A percentile compares a stretch with the other conserved stretches of the same genome.
These are phyloP conservation scores for Hemileccinum impolitum DNA, from an alignment of 768 basidiomycete genomes.

Conservation along the genomic window DNA sequence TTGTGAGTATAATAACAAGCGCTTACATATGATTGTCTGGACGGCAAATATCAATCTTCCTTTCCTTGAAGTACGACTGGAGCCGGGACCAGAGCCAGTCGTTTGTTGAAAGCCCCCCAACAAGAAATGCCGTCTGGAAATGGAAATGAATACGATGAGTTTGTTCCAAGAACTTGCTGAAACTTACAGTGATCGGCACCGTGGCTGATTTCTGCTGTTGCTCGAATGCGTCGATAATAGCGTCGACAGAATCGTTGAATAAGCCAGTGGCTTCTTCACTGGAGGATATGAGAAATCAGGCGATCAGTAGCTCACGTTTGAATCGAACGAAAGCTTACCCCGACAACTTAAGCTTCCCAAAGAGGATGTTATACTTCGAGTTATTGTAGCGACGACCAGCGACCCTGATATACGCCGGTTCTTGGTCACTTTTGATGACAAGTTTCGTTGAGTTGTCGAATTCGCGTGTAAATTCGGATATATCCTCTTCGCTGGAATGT, in stretches of 20 bases:
- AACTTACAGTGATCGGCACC: slow-evolving; percentile 1
- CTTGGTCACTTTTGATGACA: slow-evolving; percentile 2
- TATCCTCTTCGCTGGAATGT: slow-evolving; percentile 1
- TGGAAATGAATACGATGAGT: background rate
- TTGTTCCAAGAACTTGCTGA: background rate
- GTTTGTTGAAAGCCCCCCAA: slow-evolving; percentile 10
- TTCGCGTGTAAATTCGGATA: background rate
- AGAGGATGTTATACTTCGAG: background rate
- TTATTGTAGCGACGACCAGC: background rate
- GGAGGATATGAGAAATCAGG: background rate
- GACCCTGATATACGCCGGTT: slow-evolving; percentile 12
- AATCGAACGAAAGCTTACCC: slow-evolving; percentile 5
- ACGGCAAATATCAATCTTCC: slow-evolving; percentile 2
- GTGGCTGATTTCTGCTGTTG: slow-evolving; percentile 2
- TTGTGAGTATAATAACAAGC: background rate
- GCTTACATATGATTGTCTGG: slow-evolving; percentile 14
- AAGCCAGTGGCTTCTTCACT: slow-evolving; percentile 10
- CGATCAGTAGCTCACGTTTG: background rate
- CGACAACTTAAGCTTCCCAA: slow-evolving; percentile 10
- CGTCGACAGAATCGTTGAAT: slow-evolving; percentile 7
- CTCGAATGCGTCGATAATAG: slow-evolving; percentile 11
- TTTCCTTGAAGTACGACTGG: slow-evolving; percentile 8
- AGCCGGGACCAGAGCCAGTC: slow-evolving; percentile 8
- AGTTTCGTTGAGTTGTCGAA: slow-evolving; percentile 4
- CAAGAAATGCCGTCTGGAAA: slow-evolving; percentile 10